Conservation (phyloP, 1,139 yeast species). For the Lipomyces yarrowii region DNA sequence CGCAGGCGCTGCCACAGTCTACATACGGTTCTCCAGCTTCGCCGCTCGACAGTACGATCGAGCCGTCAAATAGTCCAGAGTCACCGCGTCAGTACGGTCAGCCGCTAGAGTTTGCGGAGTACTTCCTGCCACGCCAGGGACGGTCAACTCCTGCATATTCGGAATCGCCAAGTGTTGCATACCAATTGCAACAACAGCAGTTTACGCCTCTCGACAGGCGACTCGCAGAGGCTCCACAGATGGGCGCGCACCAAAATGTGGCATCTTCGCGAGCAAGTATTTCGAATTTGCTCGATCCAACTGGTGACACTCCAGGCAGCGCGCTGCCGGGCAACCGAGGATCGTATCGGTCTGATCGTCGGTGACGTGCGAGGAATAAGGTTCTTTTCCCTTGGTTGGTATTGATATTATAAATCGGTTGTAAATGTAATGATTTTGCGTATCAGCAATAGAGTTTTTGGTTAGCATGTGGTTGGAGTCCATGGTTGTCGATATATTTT, state of each 20-base stretch:
- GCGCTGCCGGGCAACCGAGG: background rate
- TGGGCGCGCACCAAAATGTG: background rate
- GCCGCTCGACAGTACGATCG: background rate
- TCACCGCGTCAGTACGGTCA: background rate
- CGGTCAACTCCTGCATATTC: background rate
- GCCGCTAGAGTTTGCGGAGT: background rate
- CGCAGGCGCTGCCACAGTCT: background rate
- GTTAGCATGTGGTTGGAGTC: too few species aligned
- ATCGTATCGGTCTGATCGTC: background rate
- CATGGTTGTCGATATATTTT: too few species aligned
- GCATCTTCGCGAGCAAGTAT: constrained; percentile 15
- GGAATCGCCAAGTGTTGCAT: background rate
- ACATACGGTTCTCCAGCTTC: background rate
- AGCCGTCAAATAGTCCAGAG: background rate
- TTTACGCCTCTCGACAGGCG: background rate
- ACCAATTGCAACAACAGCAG: background rate
- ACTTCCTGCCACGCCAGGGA: background rate
- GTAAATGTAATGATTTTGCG: too few species aligned
- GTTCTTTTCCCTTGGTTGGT: too few species aligned
- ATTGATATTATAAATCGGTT: too few species aligned
- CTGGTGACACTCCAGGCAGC: constrained; percentile 11
- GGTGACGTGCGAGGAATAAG: background rate
- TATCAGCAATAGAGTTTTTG: too few species aligned
- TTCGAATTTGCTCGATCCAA: constrained; percentile 20
- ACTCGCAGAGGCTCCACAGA: background rate